Conservation (phyloP, 2,329 filamentous ascomycete genomes). For the Pleoardoris graminearum region DNA sequence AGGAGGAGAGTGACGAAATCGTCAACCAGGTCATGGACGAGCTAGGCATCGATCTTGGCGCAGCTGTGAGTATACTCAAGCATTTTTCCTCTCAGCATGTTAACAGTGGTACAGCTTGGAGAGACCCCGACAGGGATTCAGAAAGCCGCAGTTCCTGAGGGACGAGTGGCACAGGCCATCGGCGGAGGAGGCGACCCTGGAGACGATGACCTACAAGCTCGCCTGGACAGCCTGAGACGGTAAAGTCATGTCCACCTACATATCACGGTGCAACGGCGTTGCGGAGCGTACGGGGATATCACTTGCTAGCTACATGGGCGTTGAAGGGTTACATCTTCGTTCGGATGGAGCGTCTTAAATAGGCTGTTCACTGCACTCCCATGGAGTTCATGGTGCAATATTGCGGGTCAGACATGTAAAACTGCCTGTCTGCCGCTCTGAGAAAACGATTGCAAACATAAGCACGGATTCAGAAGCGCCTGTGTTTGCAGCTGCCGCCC, state of each 20-base stretch:
- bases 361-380: too few species aligned
- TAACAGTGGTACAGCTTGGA: constrained; percentile 66
- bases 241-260: constrained; percentile 30
- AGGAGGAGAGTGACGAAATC: constrained; percentile 95
- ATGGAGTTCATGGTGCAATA: too few species aligned
- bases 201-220: constrained; percentile 91
- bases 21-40: constrained; percentile 96
- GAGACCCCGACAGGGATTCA: constrained; percentile 88
- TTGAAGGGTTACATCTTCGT: background rate
- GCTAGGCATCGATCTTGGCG: constrained; percentile 90
- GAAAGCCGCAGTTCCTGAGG: constrained; percentile 70
- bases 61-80: constrained; percentile 67
- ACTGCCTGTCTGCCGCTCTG: background rate
- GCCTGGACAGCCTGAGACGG: constrained; percentile 80
- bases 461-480: background rate
- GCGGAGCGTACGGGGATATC: constrained; percentile 6
- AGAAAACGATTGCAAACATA: background rate
- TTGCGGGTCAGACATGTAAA: background rate
- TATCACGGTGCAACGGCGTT: constrained; percentile 13
- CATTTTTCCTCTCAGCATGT: constrained; percentile 5
- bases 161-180: constrained; percentile 82
- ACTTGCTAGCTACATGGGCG: background rate
- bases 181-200: constrained; percentile 65
- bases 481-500: constrained; percentile 1
- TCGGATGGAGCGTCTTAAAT: background rate